These are phyloP conservation scores for Coemansia sp. DNA, from an alignment of 192 early-diverging fungal species.

Conservation along the genomic window DNA sequence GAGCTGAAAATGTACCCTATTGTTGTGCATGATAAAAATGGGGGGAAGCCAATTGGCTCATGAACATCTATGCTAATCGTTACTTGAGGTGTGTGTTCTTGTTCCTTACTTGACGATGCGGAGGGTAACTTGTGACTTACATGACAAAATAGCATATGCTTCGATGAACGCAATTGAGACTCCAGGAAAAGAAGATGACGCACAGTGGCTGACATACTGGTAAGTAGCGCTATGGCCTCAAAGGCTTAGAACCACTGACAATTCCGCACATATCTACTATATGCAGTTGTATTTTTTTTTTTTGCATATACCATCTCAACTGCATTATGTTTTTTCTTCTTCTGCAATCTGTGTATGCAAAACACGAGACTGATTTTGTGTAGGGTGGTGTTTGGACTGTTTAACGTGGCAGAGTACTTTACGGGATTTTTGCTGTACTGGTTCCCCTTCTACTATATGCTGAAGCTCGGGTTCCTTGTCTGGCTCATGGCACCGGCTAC, in stretches of 20 bases:
- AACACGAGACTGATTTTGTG: not conserved
- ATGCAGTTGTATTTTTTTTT: not conserved
- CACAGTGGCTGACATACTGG: constrained; percentile 92
- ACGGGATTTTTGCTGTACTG: constrained; percentile 87
- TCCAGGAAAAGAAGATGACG: constrained; percentile 72
- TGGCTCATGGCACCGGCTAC: constrained; percentile 81
- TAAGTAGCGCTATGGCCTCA: constrained; percentile 10
- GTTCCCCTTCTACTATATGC: constrained; percentile 91
- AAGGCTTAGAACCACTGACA: not conserved
- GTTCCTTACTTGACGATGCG: not conserved
- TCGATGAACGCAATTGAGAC: constrained; percentile 92
- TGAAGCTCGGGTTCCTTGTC: constrained; percentile 88
- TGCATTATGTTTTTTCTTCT: not conserved
- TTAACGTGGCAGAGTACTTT: constrained; percentile 88
- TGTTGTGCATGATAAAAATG: constrained; percentile 10
- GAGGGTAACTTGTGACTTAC: not conserved
- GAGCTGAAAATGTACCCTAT: not conserved
- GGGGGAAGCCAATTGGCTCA: too few species aligned
- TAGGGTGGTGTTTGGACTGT: constrained; percentile 78
- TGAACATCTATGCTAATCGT: too few species aligned
- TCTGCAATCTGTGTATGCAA: not conserved
- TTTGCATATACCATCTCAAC: not conserved
- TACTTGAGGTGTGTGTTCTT: not conserved
- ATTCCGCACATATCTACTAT: not conserved
- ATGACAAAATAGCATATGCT: constrained; percentile 64